These are phyloP conservation scores for Pseudophaeomoniella oleicola DNA, from an alignment of 2,329 filamentous ascomycete genomes.

Conservation along the genomic window DNA sequence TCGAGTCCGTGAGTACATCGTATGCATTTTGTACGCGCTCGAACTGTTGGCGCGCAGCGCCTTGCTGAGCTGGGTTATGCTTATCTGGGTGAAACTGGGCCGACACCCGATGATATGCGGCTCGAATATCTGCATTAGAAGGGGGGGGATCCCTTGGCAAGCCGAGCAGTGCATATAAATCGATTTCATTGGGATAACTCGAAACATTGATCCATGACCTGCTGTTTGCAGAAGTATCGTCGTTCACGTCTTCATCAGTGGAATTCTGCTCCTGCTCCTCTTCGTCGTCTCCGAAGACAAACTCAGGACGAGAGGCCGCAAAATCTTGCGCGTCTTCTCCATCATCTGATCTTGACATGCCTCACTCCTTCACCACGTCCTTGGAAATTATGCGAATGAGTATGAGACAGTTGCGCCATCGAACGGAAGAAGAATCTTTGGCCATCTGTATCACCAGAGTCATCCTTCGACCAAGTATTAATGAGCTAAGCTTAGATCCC, in stretches of 20 bases:
- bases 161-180: constrained; percentile 27
- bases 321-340: constrained; percentile 1
- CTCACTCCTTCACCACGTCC: not conserved
- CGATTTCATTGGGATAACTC: constrained; percentile 10
- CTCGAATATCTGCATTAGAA: constrained; percentile 24
- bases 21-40: constrained; percentile 25
- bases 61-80: constrained; percentile 22
- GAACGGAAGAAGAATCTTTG: too few species aligned
- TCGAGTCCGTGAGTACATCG: constrained; percentile 23
- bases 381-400: too few species aligned
- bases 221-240: constrained; percentile 3
- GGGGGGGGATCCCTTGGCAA: constrained; percentile 24
- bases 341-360: not conserved
- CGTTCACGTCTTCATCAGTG: constrained; percentile 4
- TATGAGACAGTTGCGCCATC: too few species aligned
- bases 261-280: not conserved
- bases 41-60: constrained; percentile 23
- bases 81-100: constrained; percentile 31
- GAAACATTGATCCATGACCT: too few species aligned
- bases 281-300: constrained; percentile 1
- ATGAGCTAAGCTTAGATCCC: too few species aligned
- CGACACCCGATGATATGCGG: constrained; percentile 26
- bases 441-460: too few species aligned
- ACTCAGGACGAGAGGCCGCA: constrained; percentile 1
- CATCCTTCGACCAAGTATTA: too few species aligned